Conservation (phyloP, 139 green algal genomes). For the Picochlorum sp. region DNA sequence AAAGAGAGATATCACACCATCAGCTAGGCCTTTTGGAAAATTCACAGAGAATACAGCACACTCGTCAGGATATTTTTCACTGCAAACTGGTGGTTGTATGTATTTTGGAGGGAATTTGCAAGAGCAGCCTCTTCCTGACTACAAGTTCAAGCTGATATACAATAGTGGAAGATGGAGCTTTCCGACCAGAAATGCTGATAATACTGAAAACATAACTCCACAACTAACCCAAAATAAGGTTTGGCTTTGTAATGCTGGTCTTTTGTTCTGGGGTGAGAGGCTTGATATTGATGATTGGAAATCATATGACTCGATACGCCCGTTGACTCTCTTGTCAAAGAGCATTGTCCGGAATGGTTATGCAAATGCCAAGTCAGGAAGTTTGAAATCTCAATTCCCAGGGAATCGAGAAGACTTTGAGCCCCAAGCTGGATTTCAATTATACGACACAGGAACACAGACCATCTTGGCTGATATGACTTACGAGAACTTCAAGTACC, state of each 20-base stretch:
- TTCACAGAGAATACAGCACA: slow-evolving; percentile 45
- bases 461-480: slow-evolving; percentile 39
- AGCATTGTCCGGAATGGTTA: slow-evolving; percentile 22
- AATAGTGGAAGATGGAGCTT: not conserved
- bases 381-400: slow-evolving; percentile 27
- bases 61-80: slow-evolving; percentile 14
- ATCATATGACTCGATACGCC: not conserved
- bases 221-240: not conserved
- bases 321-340: not conserved
- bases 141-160: not conserved
- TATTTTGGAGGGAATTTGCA: slow-evolving; percentile 42
- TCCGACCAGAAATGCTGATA: not conserved
- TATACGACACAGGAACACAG: slow-evolving; percentile 29
- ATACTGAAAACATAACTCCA: not conserved
- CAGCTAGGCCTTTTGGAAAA: slow-evolving; percentile 22
- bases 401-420: slow-evolving; percentile 23
- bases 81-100: slow-evolving; percentile 22
- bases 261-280: not conserved
- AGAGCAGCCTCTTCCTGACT: slow-evolving; percentile 4
- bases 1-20: not conserved
- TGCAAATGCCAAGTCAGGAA: slow-evolving; percentile 23
- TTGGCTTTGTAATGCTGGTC: not conserved
- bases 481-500: slow-evolving; percentile 41
- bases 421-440: slow-evolving; percentile 41
- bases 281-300: not conserved